Evolutionary conservation across 139 green algal genomes (phyloP).

Genomic region (Picochlorum costavermella): DNA sequence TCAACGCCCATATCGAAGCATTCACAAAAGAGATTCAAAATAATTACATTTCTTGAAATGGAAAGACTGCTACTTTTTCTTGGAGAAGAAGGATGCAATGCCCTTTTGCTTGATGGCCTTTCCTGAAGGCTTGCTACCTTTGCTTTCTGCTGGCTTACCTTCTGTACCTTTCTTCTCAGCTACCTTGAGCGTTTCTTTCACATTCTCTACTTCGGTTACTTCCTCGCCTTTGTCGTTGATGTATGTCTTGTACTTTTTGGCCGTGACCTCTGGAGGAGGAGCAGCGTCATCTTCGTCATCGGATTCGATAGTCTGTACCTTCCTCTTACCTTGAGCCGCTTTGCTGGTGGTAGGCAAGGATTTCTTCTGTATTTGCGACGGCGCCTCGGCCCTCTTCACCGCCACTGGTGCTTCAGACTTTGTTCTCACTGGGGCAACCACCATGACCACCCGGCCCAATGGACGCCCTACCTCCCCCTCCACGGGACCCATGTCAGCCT

Average conservation of each 20-base stretch:
- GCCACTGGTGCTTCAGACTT: no score
- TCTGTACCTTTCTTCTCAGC: neutral
- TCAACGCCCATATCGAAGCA: conserved; percentile 10
- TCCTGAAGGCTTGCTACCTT: conserved; percentile 2
- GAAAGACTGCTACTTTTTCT: conserved; percentile 2
- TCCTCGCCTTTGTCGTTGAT: conserved; percentile 47
- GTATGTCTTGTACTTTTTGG: conserved; percentile 17
- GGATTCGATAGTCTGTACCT: conserved; percentile 4
- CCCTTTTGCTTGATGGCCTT: conserved; percentile 15
- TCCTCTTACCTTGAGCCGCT: neutral
- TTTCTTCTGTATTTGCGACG: no score
- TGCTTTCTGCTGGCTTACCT: neutral
- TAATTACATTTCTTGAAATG: neutral
- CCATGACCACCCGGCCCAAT: no score
- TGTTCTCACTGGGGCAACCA: no score
- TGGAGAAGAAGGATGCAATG: conserved; percentile 25
- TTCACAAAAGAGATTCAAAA: neutral
- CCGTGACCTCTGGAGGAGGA: neutral
- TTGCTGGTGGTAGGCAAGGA: neutral
- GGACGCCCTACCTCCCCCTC: no score
- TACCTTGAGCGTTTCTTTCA: conserved; percentile 4
- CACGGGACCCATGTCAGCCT: no score
- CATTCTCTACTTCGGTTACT: conserved; percentile 23
- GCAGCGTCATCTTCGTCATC: conserved; percentile 3
- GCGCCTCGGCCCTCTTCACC: no score